Conservation (phyloP, 805 yeast genomes). For the Candida oleophila region DNA sequence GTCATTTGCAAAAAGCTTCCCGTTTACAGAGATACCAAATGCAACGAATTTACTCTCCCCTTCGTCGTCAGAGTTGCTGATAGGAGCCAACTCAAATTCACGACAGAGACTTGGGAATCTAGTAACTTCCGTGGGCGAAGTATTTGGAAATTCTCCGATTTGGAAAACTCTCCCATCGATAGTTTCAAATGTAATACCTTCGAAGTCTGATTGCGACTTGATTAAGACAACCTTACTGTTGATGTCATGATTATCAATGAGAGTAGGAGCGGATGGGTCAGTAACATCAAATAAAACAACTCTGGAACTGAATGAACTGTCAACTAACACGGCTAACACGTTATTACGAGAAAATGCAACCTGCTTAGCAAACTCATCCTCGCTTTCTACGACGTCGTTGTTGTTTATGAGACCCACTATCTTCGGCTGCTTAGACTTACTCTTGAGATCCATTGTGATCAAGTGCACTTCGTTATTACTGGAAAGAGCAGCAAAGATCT, state of each 20-base stretch:
- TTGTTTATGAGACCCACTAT: conserved; percentile 9
- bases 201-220: conserved; percentile 54
- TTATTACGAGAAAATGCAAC: conserved; percentile 54
- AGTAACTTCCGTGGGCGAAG: conserved; percentile 35
- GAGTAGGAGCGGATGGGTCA: conserved; percentile 40
- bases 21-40: conserved; percentile 75
- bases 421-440: conserved; percentile 46
- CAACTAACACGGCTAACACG: conserved; percentile 57
- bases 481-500: conserved; percentile 56
- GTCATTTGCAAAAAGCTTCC: conserved; percentile 68
- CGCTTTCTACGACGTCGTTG: not conserved
- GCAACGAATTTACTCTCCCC: conserved; percentile 30
- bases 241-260: conserved; percentile 38
- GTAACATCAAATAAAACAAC: conserved; percentile 50
- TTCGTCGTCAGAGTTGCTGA: conserved; percentile 21
- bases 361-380: conserved; percentile 57
- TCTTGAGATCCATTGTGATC: conserved; percentile 48
- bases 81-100: conserved; percentile 46
- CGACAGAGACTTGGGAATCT: conserved; percentile 71
- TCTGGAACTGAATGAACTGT: conserved; percentile 50
- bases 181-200: conserved; percentile 54
- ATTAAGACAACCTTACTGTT: conserved; percentile 53
- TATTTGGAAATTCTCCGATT: conserved; percentile 18
- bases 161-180: conserved; percentile 59
- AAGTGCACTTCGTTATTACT: conserved; percentile 32